Base-by-base conservation (phyloP, 306 rosid species). In the Cucumis melo region DNA sequence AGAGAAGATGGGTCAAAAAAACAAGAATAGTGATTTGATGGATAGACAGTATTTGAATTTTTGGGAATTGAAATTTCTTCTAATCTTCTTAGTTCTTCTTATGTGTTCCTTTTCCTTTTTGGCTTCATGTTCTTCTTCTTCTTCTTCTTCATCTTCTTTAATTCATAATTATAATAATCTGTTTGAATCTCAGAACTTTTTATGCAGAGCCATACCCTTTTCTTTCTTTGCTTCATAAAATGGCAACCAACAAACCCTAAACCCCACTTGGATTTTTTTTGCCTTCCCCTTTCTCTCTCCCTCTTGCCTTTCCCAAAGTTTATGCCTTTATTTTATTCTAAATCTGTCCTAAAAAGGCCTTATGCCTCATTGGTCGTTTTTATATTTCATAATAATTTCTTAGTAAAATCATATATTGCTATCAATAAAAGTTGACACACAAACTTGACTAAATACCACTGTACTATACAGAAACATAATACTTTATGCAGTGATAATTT, bases 251-350 rank as follows among this genome's bases (percentile, higher is more conserved):
- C 5, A 32, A 32, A 32, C 41, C 73, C 79, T 48, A 59, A 67
- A 67, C 84, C 84, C 83, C 86, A 80, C 88, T 53, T 80, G 72
- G 80, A 75, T 80, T 83, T 4, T 4, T 82, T 51, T 68, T 73
- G 7, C 61, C 61, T 73, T 10, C 17, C 8, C 77, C n/a, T 51
- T 7, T 16, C 56, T 51, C 55, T 42, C 48, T 42, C 11, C 5
- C 51, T 41, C 46, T 41, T 51, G n/a, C 56, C 56, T 51, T 51
- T 51, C 56, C 56, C 56, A 51, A 51, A 16, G 9, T 51, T 51
- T 1, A 51, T 51, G 56, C 9, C 56, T 51, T 51, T 51, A 16
- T 51, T 51, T 51, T 16, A 16, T 51, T 51, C 20, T 5, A 51
- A 51, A 16, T 51, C 20, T 16, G 8, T 15, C 17, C 36, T 32